Evolutionary conservation across 2,329 filamentous ascomycete genomes (phyloP), one percentile per base, ranked within the genome.

Genomic region (Fusarium keratoplasticum): DNA sequence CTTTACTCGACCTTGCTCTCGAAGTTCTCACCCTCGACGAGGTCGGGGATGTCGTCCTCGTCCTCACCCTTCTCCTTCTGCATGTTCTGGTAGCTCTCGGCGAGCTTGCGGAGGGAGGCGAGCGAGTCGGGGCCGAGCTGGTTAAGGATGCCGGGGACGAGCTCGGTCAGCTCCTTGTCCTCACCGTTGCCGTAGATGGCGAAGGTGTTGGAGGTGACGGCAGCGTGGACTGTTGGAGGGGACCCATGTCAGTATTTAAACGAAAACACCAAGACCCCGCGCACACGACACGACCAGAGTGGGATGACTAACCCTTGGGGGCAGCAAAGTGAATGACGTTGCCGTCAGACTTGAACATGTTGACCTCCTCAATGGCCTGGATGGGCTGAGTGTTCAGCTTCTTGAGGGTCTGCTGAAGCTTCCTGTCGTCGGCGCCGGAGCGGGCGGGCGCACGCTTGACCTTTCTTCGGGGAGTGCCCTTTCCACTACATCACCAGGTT

Each of bases 261-360:
- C 50, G n/a, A 77, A 68, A 62, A 71, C 67, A 73, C 65, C 66
- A 71, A 74, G 62, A 47, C 67, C 70, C 71, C 67, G 44, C 66
- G 71, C 54, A 72, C 65, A 70, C 64, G 60, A 72, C 65, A 70
- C 61, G 60, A 65, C 25, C 33, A 63, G 38, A 55, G 64, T 59
- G 54, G 33, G 66, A 70, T 73, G 61, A 88, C 91, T 83, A 88
- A 98, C 96, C 96, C 90, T 98, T 98, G 80, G 96, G 96, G 82
- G 94, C 94, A 81, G 95, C 93, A 85, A 99, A 99, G 91, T 99
- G 96, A 83, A 99, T 98, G 86, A 99, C 96, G 86, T 99, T 99
- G 86, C 96, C 96, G 85, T 99, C 96, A 84, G 94, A 93, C 94
- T 99, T 99, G 93, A 99, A 99, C 96, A 99, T 99, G 93, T 99